These are phyloP conservation scores for Metroxylon sagu DNA, from an alignment of 176 grass and related monocot species.

Conservation along the genomic window DNA sequence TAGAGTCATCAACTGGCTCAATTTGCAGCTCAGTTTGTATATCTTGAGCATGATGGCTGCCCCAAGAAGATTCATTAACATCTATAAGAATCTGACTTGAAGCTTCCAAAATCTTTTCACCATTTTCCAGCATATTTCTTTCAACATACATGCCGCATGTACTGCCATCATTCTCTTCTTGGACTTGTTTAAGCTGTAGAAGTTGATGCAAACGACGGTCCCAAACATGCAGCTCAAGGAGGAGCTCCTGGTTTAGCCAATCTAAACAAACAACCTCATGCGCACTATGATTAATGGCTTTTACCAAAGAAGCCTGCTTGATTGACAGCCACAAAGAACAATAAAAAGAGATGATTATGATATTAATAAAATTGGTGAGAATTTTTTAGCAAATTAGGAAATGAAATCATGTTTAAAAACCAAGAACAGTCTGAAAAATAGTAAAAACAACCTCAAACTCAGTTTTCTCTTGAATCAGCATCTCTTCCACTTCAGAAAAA, in stretches of 20 bases:
- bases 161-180: constrained; percentile 24
- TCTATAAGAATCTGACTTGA: constrained; percentile 20
- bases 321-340: background rate
- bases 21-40: constrained; percentile 3
- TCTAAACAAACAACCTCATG: constrained; percentile 63
- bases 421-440: too few relatives aligned
- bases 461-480: constrained; percentile 48
- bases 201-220: constrained; percentile 70
- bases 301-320: constrained; percentile 44
- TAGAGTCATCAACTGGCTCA: constrained; percentile 1
- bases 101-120: constrained; percentile 12
- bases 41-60: background rate
- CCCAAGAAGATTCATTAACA: constrained; percentile 6
- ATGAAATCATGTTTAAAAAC: too few relatives aligned
- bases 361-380: too few relatives aligned
- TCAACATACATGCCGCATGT: constrained; percentile 17
- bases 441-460: constrained; percentile 54
- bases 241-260: constrained; percentile 78
- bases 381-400: too few relatives aligned
- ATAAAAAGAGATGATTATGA: too few relatives aligned
- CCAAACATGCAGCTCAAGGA: constrained; percentile 80
- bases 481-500: constrained; percentile 47
- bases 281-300: constrained; percentile 29
- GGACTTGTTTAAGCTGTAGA: constrained; percentile 33
- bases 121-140: background rate